Conservation (phyloP, 192 early-diverging fungal species). For the Mortierella antarctica region DNA sequence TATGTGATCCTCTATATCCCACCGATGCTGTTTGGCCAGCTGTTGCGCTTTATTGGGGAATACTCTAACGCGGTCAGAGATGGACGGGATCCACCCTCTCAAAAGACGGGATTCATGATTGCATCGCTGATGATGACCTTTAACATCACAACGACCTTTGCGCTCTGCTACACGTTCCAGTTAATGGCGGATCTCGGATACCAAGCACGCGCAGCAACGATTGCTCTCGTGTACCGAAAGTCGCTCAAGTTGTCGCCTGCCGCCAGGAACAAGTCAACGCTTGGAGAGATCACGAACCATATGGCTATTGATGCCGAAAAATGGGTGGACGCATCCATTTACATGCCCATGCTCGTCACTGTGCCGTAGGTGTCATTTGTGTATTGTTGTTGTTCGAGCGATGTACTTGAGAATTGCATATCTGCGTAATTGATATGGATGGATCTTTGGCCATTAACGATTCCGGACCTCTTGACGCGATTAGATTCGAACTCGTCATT, state of each 20-base stretch:
- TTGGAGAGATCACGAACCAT: conserved; percentile 63
- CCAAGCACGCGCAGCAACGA: conserved; percentile 73
- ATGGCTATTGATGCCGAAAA: conserved; percentile 75
- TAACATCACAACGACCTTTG: conserved; percentile 1
- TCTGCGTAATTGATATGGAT: too few relatives aligned
- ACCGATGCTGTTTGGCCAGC: conserved; percentile 31
- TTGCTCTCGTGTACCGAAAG: conserved; percentile 85
- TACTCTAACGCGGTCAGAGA: conserved; percentile 19
- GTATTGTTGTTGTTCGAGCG: too few relatives aligned
- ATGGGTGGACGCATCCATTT: conserved; percentile 54
- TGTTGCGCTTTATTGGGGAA: conserved; percentile 29
- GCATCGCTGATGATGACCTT: conserved; percentile 19
- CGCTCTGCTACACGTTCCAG: conserved; percentile 7
- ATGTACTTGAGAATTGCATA: too few relatives aligned
- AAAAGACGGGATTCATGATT: conserved; percentile 26
- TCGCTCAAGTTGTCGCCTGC: conserved; percentile 77
- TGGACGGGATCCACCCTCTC: not conserved
- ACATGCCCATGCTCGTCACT: conserved; percentile 45
- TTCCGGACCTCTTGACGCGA: too few relatives aligned
- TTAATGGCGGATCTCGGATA: conserved; percentile 67
- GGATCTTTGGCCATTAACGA: too few relatives aligned
- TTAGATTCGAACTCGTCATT: conserved; percentile 20
- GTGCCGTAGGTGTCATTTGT: conserved; percentile 57
- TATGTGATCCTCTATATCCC: conserved; percentile 10
- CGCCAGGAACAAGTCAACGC: conserved; percentile 13